phyloP scores from a whole-genome alignment of 768 basidiomycete genomes.

The Boletus rex-veris region DNA sequence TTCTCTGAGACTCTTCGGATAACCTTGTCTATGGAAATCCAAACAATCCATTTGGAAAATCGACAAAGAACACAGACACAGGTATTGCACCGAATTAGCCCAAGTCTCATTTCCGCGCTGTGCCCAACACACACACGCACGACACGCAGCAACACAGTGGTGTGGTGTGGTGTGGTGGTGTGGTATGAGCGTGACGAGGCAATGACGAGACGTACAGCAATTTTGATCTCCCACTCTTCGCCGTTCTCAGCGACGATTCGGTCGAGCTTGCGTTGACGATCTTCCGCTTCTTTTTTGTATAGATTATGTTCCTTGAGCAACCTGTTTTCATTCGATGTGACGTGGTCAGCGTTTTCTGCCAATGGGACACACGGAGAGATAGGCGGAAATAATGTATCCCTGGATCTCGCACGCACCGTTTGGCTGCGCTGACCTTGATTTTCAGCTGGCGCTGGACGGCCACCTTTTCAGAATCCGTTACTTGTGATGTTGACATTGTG shows the following conservation, averaged over 20 bases:
- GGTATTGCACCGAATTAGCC: constrained; percentile 18
- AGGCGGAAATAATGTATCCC: constrained; percentile 13
- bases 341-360: constrained; percentile 8
- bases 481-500: constrained; percentile 15
- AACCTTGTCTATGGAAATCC: constrained; percentile 48
- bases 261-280: constrained; percentile 56
- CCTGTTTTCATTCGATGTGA: constrained; percentile 34
- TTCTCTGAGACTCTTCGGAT: constrained; percentile 75
- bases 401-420: constrained; percentile 56
- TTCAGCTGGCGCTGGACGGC: constrained; percentile 63
- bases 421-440: constrained; percentile 68
- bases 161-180: not conserved
- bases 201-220: constrained; percentile 50
- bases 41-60: constrained; percentile 1
- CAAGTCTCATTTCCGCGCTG: constrained; percentile 30
- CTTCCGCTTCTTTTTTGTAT: constrained; percentile 64
- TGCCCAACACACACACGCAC: constrained; percentile 14
- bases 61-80: constrained; percentile 6
- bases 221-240: constrained; percentile 77
- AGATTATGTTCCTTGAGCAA: constrained; percentile 63
- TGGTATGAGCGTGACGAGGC: not conserved
- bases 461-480: constrained; percentile 17
- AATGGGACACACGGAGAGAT: constrained; percentile 2
- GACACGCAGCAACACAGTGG: constrained; percentile 15
- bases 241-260: constrained; percentile 56